phyloP scores from a whole-genome alignment of 2,329 filamentous ascomycete genomes.

The Aspergillus ustus region DNA sequence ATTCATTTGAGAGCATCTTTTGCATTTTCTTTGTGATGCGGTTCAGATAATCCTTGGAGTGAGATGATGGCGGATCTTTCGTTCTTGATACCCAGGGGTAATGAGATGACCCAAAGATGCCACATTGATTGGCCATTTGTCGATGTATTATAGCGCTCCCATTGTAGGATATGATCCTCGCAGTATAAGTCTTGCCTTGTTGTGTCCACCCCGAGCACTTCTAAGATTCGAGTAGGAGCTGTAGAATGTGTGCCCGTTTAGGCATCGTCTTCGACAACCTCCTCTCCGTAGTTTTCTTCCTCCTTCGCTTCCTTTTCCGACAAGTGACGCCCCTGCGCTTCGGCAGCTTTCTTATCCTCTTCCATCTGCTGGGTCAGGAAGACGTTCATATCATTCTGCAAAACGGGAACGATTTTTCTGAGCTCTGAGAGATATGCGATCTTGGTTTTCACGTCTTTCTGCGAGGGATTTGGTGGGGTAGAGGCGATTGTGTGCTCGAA shows the following conservation, averaged over 20 bases:
- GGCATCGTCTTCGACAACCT: slow-evolving; percentile 71
- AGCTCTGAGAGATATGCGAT: slow-evolving; percentile 59
- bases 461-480: slow-evolving; percentile 24
- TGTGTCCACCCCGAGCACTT: neutral
- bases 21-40: slow-evolving; percentile 15
- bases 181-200: neutral
- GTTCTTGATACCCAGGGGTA: slow-evolving; percentile 44
- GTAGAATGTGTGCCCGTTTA: neutral
- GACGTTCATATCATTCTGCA: slow-evolving; percentile 64
- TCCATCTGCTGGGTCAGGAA: slow-evolving; percentile 67
- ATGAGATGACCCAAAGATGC: slow-evolving; percentile 30
- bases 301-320: slow-evolving; percentile 49
- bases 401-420: slow-evolving; percentile 51
- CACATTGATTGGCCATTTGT: slow-evolving; percentile 14
- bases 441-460: slow-evolving; percentile 46
- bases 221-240: neutral
- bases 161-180: neutral
- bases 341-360: slow-evolving; percentile 56
- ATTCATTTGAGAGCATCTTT: slow-evolving; percentile 4
- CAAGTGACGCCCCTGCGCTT: slow-evolving; percentile 37
- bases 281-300: slow-evolving; percentile 78
- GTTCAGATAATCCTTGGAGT: slow-evolving; percentile 18
- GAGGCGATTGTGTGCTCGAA: slow-evolving; percentile 40
- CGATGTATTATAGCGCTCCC: neutral
- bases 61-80: slow-evolving; percentile 30